phyloP scores from a whole-genome alignment of 169 alveolate species.

The Cryptosporidium ubiquitum region DNA sequence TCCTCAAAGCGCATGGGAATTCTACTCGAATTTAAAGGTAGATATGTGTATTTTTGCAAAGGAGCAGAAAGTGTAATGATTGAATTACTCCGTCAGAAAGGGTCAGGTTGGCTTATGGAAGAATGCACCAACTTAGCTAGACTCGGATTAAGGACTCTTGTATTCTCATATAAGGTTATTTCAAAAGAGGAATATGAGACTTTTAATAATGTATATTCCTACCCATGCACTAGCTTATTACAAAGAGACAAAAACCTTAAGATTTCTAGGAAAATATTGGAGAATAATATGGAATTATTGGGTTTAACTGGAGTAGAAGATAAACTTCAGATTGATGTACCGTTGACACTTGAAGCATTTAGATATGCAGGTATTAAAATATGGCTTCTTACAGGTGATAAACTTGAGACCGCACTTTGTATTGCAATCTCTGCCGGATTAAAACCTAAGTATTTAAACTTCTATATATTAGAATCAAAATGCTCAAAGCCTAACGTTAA shows the following conservation, averaged over 20 bases:
- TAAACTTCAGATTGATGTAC: constrained; percentile 93
- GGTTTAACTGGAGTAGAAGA: constrained; percentile 98
- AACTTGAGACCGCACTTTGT: constrained; percentile 99
- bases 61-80: constrained; percentile 96
- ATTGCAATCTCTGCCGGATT: constrained; percentile 96
- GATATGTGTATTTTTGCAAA: constrained; percentile 82
- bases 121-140: constrained; percentile 92
- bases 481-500: constrained; percentile 3
- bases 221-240: constrained; percentile 63
- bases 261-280: constrained; percentile 78
- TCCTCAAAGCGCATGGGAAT: constrained; percentile 98
- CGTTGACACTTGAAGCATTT: constrained; percentile 90
- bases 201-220: constrained; percentile 76
- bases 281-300: constrained; percentile 89
- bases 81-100: constrained; percentile 87
- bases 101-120: constrained; percentile 87
- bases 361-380: constrained; percentile 96
- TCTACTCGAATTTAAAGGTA: constrained; percentile 87
- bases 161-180: constrained; percentile 91
- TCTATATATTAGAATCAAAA: constrained; percentile 75
- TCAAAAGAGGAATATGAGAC: constrained; percentile 87
- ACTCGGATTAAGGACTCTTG: constrained; percentile 95
- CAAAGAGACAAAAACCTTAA: constrained; percentile 78
- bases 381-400: constrained; percentile 99
- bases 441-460: constrained; percentile 83